These are phyloP conservation scores for Lupinus albus DNA, from an alignment of 306 rosid genomes.

Conservation along the genomic window DNA sequence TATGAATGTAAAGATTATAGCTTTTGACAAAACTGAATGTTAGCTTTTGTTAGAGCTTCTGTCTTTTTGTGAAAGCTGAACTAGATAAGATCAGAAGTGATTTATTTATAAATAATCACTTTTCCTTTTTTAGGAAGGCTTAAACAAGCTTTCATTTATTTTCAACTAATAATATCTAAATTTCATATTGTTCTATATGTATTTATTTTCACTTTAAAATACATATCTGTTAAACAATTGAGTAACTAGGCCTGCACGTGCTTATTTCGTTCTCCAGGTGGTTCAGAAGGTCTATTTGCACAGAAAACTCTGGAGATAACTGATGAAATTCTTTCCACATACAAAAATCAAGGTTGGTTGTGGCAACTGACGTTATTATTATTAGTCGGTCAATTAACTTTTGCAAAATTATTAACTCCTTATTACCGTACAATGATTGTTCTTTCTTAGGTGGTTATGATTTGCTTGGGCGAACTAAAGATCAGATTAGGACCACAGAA, in stretches of 20 bases:
- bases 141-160: too few species aligned
- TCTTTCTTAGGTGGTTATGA: slow-evolving; percentile 87
- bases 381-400: background rate
- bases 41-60: too few species aligned
- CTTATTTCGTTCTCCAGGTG: slow-evolving; percentile 62
- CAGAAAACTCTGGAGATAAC: slow-evolving; percentile 91
- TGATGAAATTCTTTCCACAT: slow-evolving; percentile 71
- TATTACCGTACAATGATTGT: slow-evolving; percentile 27
- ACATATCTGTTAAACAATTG: background rate
- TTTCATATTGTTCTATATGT: slow-evolving; percentile 9
- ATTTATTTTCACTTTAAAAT: slow-evolving; percentile 11
- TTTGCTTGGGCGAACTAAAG: slow-evolving; percentile 92
- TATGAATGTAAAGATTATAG: too few species aligned
- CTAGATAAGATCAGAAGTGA: too few species aligned
- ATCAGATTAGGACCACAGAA: slow-evolving; percentile 91
- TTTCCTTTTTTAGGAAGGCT: too few species aligned
- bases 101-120: too few species aligned
- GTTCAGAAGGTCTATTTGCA: slow-evolving; percentile 92
- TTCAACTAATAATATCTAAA: background rate
- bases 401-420: background rate
- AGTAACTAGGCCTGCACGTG: slow-evolving; percentile 26
- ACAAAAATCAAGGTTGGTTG: slow-evolving; percentile 88
- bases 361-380: slow-evolving; percentile 19
- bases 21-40: too few species aligned
- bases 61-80: too few species aligned